phyloP scores from a whole-genome alignment of 78 protist genomes.

The Dictyostelium capitatum region DNA sequence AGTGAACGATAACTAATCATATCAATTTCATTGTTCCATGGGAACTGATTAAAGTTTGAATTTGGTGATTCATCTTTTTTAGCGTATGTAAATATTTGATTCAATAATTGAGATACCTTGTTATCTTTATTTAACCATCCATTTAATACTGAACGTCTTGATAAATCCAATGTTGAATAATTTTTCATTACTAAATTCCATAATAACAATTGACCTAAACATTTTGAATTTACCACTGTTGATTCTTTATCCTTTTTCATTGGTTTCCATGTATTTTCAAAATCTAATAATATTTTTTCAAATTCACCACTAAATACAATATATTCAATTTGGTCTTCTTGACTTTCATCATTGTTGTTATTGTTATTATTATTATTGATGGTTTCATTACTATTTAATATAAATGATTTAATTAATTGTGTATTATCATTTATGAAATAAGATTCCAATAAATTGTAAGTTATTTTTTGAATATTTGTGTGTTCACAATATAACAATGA shows the following conservation, averaged over 20 bases:
- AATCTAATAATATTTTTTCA: conserved; percentile 27
- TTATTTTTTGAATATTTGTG: not conserved
- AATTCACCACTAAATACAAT: not conserved
- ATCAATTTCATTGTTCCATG: not conserved
- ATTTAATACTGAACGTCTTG: conserved; percentile 22
- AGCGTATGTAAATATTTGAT: conserved; percentile 13
- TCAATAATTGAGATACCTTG: conserved; percentile 15
- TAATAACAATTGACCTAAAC: conserved; percentile 20
- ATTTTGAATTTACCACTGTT: not conserved
- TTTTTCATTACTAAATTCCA: conserved; percentile 57
- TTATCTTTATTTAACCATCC: conserved; percentile 29
- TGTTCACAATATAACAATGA: not conserved
- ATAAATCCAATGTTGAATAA: conserved; percentile 35
- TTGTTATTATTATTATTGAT: no score
- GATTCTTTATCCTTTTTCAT: not conserved
- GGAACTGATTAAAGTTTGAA: not conserved
- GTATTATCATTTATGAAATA: conserved; percentile 24
- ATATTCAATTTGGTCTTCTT: not conserved
- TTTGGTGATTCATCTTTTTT: conserved; percentile 36
- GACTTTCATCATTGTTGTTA: not conserved
- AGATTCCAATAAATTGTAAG: conserved; percentile 12
- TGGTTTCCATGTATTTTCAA: conserved; percentile 16
- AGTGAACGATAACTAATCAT: conserved; percentile 12
- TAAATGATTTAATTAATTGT: not conserved
- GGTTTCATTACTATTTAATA: not conserved